Percentiles rank a stretch among this genome's conserved stretches.
Conservation (phyloP, 1,284 basidiomycete genomes). For the Trichosporon inkin region DNA sequence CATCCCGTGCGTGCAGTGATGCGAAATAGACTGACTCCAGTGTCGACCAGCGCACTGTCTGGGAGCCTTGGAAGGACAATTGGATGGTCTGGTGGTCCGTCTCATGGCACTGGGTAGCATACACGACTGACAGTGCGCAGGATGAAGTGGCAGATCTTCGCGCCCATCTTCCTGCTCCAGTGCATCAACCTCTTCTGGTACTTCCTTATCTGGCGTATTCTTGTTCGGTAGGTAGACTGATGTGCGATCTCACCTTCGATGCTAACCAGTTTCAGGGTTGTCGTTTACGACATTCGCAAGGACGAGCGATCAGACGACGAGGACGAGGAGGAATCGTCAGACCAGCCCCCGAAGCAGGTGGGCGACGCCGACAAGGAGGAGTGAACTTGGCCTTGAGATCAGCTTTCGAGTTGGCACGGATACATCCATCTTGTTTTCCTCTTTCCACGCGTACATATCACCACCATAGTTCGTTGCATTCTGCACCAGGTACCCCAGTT, state of each 20-base stretch:
- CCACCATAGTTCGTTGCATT: too few species aligned
- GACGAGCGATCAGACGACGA: conserved; percentile 55
- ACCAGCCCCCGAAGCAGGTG: conserved; percentile 19
- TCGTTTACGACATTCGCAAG: conserved; percentile 39
- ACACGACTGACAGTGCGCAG: conserved; percentile 21
- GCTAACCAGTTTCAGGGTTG: conserved; percentile 28
- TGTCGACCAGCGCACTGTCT: conserved; percentile 40
- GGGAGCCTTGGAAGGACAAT: conserved; percentile 62
- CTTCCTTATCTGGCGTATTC: conserved; percentile 69
- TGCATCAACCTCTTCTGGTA: conserved; percentile 89
- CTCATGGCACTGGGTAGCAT: background rate
- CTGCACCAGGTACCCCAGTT: too few species aligned
- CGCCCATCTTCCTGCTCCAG: conserved; percentile 69
- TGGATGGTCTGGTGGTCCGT: conserved; percentile 64
- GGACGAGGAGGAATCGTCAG: conserved; percentile 42
- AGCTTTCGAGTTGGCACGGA: background rate
- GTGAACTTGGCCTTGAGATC: background rate
- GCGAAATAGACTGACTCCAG: conserved; percentile 7
- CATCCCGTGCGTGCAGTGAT: conserved; percentile 62
- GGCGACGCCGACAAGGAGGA: conserved; percentile 21
- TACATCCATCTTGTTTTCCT: background rate
- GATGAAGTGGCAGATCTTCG: conserved; percentile 79
- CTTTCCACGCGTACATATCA: background rate
- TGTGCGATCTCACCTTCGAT: background rate
- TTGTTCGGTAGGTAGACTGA: conserved; percentile 52